Conservation (phyloP, 306 rosid genomes). For the Cucumis hystrix region DNA sequence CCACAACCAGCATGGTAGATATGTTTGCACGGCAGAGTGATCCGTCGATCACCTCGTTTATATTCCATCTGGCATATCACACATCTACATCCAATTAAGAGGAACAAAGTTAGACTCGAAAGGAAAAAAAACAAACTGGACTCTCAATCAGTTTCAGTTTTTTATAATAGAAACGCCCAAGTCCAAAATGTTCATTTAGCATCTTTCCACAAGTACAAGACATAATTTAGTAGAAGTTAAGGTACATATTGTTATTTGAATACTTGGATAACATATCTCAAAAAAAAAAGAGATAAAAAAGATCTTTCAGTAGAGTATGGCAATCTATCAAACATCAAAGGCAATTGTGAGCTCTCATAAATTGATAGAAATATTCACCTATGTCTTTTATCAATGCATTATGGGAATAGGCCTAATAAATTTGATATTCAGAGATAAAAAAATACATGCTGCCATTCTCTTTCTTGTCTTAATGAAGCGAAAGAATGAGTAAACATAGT, state of each 20-base stretch:
- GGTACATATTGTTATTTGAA: neutral
- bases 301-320: neutral
- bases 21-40: constrained; percentile 90
- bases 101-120: neutral
- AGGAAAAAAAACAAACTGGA: neutral
- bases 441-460: neutral
- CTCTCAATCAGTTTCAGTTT: neutral
- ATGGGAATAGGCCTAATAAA: neutral
- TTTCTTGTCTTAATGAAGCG: neutral
- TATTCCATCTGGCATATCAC: constrained; percentile 99
- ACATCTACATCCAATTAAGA: constrained; percentile 35
- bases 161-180: neutral
- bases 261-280: neutral
- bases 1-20: constrained; percentile 75
- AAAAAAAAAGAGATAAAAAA: neutral
- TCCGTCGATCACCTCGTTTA: constrained; percentile 63
- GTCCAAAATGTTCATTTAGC: neutral
- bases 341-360: neutral
- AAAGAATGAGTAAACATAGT: neutral
- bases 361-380: neutral
- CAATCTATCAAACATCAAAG: neutral
- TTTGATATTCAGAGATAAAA: neutral
- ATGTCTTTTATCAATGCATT: neutral
- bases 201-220: neutral
- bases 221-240: neutral